A percentile compares a stretch with the other conserved stretches of the same genome.
These are phyloP conservation scores for Eucalyptus melliodora DNA, from an alignment of 345 rosid species.

Conservation along the genomic window DNA sequence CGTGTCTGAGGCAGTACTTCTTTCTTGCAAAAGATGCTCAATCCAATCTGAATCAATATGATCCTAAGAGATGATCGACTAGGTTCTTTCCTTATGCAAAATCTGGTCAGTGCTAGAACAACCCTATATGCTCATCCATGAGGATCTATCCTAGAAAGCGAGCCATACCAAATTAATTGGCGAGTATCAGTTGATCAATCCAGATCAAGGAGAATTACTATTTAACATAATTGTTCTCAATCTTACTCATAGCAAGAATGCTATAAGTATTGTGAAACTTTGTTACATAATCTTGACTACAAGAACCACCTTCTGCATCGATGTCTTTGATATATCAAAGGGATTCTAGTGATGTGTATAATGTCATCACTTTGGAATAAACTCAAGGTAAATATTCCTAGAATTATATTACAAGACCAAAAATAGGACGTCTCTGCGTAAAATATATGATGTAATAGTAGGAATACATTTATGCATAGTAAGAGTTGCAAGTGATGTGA, in stretches of 20 bases:
- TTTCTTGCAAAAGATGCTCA: neutral
- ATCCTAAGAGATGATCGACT: neutral
- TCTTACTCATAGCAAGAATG: neutral
- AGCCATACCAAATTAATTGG: neutral
- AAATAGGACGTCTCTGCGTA: rapidly evolving
- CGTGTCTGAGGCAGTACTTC: neutral
- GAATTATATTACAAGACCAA: neutral
- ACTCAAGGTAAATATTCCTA: neutral
- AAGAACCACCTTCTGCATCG: rapidly evolving
- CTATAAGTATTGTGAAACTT: neutral
- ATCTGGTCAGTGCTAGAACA: neutral
- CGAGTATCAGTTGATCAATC: neutral
- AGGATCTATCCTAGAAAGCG: neutral
- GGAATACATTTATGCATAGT: too few species aligned
- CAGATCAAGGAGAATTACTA: neutral
- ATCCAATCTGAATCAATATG: neutral
- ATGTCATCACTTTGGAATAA: neutral
- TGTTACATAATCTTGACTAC: neutral
- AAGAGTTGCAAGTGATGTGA: too few species aligned
- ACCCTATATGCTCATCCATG: neutral
- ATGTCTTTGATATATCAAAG: neutral
- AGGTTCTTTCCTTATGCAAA: neutral
- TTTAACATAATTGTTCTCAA: neutral
- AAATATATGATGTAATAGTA: too few species aligned
- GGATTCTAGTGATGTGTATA: neutral